Percentiles rank a stretch among this genome's conserved stretches.
Evolutionary conservation across 495 filamentous ascomycete genomes (phyloP).

Genomic region (Aspergillus bertholletiae): DNA sequence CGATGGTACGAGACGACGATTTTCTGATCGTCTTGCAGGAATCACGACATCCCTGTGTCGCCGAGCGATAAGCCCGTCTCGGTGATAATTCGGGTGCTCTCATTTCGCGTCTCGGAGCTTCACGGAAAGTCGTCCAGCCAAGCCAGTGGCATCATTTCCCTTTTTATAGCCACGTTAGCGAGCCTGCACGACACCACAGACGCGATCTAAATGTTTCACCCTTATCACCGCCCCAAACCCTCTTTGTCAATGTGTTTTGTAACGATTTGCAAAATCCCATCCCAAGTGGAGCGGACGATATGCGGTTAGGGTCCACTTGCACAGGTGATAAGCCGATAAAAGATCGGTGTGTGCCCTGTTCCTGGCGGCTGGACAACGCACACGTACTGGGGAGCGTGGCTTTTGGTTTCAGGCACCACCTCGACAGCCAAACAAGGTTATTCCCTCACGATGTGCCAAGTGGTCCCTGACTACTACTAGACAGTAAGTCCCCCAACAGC

Average conservation of each 20-base stretch:
- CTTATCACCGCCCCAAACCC: background rate
- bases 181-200: background rate
- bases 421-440: too few relatives aligned
- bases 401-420: background rate
- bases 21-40: background rate
- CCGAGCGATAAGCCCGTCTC: background rate
- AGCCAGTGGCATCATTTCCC: background rate
- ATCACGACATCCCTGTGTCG: background rate
- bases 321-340: background rate
- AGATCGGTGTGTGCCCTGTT: background rate
- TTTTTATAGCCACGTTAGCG: background rate
- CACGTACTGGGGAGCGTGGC: background rate
- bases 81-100: background rate
- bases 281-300: background rate
- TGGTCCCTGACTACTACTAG: too few relatives aligned
- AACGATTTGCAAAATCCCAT: background rate
- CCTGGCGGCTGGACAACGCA: background rate
- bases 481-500: too few relatives aligned
- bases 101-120: background rate
- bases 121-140: background rate
- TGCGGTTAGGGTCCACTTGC: background rate
- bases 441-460: too few relatives aligned
- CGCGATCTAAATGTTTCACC: background rate
- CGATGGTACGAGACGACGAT: too few relatives aligned
- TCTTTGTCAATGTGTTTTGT: background rate